Evolutionary conservation across 1,139 yeast species (phyloP).

Genomic region (Pichia sp.): DNA sequence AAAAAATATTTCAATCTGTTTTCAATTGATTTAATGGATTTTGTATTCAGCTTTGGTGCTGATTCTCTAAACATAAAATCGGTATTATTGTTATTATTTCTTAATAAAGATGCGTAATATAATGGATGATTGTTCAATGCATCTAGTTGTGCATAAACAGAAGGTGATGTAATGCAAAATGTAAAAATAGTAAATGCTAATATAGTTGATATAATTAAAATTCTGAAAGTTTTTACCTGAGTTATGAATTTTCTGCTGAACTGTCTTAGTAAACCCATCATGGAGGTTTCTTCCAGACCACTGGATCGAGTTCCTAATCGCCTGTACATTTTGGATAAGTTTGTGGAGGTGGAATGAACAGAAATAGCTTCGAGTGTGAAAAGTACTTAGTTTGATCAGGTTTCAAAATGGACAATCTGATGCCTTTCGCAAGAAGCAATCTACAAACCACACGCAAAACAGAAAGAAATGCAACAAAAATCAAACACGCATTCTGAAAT

Average conservation of each 20-base stretch:
- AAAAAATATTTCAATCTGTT: slow-evolving; percentile 46
- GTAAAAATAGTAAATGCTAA: slow-evolving; percentile 2
- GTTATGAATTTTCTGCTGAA: background rate
- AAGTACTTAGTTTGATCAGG: background rate
- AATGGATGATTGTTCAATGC: slow-evolving; percentile 4
- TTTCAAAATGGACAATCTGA: background rate
- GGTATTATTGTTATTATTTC: slow-evolving; percentile 1
- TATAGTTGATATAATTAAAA: slow-evolving; percentile 3
- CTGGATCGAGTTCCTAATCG: slow-evolving; percentile 1
- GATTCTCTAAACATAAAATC: slow-evolving; percentile 10
- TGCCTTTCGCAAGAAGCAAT: background rate
- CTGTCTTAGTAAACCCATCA: background rate
- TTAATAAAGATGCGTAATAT: background rate
- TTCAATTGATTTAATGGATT: slow-evolving; percentile 30
- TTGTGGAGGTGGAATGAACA: background rate
- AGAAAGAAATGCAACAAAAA: background rate
- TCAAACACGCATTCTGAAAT: background rate
- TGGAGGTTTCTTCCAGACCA: background rate
- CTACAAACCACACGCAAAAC: background rate
- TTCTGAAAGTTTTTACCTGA: slow-evolving; percentile 3
- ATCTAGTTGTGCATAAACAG: slow-evolving; percentile 6
- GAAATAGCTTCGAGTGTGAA: background rate
- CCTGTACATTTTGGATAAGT: background rate
- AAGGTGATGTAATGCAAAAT: background rate
- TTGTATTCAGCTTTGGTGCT: slow-evolving; percentile 20